Percentiles rank a stretch among this genome's conserved stretches.
These are phyloP conservation scores for Pleurozium schreberi DNA, from an alignment of 225 moss, liverwort and hornwort species.

Conservation along the genomic window DNA sequence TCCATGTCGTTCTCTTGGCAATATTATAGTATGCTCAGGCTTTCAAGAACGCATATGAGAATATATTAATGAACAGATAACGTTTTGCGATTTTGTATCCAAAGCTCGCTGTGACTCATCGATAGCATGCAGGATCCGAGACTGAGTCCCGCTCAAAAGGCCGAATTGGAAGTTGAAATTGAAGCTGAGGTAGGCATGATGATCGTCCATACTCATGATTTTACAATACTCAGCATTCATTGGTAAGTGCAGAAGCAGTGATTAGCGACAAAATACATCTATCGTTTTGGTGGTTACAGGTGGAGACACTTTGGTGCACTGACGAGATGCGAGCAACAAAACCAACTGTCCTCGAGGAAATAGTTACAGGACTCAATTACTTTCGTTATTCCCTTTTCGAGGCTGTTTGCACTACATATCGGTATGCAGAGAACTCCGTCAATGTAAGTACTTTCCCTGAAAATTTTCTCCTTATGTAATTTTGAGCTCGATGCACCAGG, in stretches of 20 bases:
- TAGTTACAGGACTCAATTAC: conserved; percentile 86
- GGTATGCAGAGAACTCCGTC: conserved; percentile 84
- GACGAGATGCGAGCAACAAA: conserved; percentile 91
- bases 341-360: conserved; percentile 94
- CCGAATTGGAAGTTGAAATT: conserved; percentile 71
- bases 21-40: neutral
- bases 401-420: conserved; percentile 93
- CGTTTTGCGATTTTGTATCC: neutral
- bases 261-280: neutral
- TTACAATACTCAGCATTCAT: neutral
- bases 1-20: neutral
- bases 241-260: neutral
- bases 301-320: conserved; percentile 94
- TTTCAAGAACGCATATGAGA: neutral
- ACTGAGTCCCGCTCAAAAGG: conserved; percentile 80
- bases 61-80: neutral
- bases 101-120: neutral
- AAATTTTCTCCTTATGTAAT: neutral
- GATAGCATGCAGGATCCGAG: conserved; percentile 60
- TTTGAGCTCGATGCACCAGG: neutral
- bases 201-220: neutral
- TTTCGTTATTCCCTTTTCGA: conserved; percentile 93
- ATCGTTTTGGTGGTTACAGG: conserved; percentile 22
- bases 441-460: conserved; percentile 23
- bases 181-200: conserved; percentile 74